Evolutionary conservation across 495 filamentous ascomycete genomes (phyloP).

Genomic region (Thozetella sp.): DNA sequence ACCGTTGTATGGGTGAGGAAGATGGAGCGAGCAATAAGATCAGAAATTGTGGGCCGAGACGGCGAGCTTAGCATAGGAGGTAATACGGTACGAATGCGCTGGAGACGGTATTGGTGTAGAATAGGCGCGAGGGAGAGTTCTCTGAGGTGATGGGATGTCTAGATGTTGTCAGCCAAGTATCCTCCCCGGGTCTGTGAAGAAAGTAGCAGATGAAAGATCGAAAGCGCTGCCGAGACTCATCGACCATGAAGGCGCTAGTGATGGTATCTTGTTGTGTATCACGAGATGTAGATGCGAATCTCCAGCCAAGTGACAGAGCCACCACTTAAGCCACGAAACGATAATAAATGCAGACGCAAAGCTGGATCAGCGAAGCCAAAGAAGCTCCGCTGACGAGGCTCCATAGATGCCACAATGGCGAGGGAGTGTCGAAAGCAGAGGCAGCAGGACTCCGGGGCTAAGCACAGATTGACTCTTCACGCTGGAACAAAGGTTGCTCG

Average conservation of each 20-base stretch:
- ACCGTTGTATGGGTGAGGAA: constrained; percentile 59
- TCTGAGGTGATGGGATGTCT: constrained; percentile 60
- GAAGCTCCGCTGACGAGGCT: too few species aligned
- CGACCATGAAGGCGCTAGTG: constrained; percentile 18
- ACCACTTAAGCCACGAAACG: too few species aligned
- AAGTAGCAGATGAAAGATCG: not conserved
- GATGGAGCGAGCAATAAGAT: constrained; percentile 55
- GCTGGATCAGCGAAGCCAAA: too few species aligned
- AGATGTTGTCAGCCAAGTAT: constrained; percentile 10
- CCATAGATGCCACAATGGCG: too few species aligned
- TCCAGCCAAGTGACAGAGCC: not conserved
- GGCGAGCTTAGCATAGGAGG: constrained; percentile 47
- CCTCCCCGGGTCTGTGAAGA: not conserved
- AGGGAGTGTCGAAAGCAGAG: too few species aligned
- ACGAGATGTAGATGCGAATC: constrained; percentile 9
- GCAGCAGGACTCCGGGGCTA: too few species aligned
- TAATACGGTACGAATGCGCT: constrained; percentile 45
- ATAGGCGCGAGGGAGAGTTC: constrained; percentile 54
- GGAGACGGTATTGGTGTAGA: constrained; percentile 56
- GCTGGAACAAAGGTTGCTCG: not conserved
- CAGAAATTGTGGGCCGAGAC: constrained; percentile 51
- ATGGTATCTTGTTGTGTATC: too few species aligned
- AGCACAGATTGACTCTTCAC: too few species aligned
- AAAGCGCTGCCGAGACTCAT: constrained; percentile 13
- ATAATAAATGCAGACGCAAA: too few species aligned